A percentile compares a stretch with the other conserved stretches of the same genome.
These are phyloP conservation scores for Melampsora americana DNA, from an alignment of 1,284 basidiomycete genomes.

Conservation along the genomic window DNA sequence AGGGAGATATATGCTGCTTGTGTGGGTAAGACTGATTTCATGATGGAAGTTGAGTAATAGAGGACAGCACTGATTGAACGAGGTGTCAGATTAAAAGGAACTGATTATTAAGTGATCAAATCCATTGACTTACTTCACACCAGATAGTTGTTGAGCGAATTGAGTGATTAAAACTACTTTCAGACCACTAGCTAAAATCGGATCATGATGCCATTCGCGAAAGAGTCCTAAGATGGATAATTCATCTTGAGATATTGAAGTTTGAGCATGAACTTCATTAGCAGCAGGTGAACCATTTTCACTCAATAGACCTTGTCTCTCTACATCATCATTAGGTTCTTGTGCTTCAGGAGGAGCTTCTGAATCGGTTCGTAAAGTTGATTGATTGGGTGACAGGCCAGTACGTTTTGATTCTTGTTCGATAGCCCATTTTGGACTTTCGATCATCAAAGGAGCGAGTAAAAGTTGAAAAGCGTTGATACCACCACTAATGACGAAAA, in stretches of 20 bases:
- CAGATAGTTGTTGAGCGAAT: conserved; percentile 43
- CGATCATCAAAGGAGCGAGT: conserved; percentile 10
- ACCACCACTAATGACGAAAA: conserved; percentile 66
- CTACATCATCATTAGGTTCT: neutral
- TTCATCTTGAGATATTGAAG: neutral
- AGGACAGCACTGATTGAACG: conserved; percentile 61
- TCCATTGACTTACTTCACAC: conserved; percentile 18
- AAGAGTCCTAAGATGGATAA: neutral
- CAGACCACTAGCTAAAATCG: conserved; percentile 15
- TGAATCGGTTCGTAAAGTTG: neutral
- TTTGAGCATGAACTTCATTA: neutral
- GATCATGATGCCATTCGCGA: conserved; percentile 23
- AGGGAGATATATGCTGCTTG: conserved; percentile 73
- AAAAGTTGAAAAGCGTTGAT: conserved; percentile 65
- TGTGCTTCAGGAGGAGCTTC: neutral
- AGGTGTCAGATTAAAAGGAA: neutral
- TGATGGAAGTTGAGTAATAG: conserved; percentile 83
- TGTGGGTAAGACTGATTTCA: conserved; percentile 71
- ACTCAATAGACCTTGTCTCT: conserved; percentile 19
- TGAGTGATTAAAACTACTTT: conserved; percentile 32
- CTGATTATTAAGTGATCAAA: neutral
- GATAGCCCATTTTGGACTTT: conserved; percentile 20
- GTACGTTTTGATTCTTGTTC: conserved; percentile 7
- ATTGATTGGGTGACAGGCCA: neutral
- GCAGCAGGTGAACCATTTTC: no score